Base-by-base conservation (phyloP, 208 protist genomes). In the Acanthamoeba healyi region DNA sequence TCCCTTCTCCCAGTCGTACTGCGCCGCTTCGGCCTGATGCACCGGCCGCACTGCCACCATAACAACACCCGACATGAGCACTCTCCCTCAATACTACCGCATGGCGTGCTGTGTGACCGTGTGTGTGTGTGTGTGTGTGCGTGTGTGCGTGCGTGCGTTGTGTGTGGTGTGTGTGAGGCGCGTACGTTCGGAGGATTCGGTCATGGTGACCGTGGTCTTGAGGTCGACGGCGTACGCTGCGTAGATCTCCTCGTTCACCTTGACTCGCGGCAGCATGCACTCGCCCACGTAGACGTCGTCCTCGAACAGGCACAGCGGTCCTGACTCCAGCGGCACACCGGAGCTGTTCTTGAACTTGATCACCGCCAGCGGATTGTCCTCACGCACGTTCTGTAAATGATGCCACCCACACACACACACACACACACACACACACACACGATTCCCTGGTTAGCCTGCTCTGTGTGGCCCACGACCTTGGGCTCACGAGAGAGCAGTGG, bases 331-430 rank as follows among this genome's bases (percentile, higher is more conserved):
- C 38, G 74, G 74, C 38, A 84, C 74, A 15, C 74, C 74, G 44
- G n/a, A 84, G 19, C 22, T 56, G 44, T 84, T 84, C 74, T 84
- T 84, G 74, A 84, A 84, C 74, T 84, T 84, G 74, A 84, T 84
- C 74, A 84, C 74, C 74, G 74, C 74, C 38, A 84, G 74, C 74
- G 74, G 74, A n/a, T 84, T 84, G 26, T 84, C 74, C 74, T 84
- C 74, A 3, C 74, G 38, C 74, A 84, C 74, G 22, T 84, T 79
- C 67, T 77, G 22, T 46, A 32, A 29, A 42, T 61, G 22, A 61
- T 24, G 12, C 10, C 22, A 15, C 10, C 19, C 54, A 61, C 22
- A 5, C 7, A 26, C 54, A 61, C 54, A 26, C n/a, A n/a, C n/a
- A n/a, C n/a, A n/a, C n/a, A n/a, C n/a, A n/a, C n/a, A n/a, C n/a